These are phyloP conservation scores for Rhodotorula sp. DNA, from an alignment of 1,284 basidiomycete species.

Conservation along the genomic window DNA sequence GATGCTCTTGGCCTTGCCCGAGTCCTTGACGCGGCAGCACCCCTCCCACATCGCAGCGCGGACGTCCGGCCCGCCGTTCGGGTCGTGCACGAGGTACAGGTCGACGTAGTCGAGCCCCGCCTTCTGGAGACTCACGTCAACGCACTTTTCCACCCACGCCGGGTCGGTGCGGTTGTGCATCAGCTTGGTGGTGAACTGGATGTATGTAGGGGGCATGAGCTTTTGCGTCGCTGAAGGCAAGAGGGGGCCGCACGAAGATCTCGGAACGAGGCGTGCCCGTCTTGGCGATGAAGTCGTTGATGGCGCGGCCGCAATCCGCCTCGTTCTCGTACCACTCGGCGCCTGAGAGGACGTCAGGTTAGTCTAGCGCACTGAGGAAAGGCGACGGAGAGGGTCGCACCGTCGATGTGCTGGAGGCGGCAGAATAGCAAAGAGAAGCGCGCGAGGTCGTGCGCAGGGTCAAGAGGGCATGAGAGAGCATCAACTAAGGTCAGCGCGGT, in stretches of 20 bases:
- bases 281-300: constrained; percentile 39
- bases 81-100: constrained; percentile 75
- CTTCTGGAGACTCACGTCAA: constrained; percentile 25
- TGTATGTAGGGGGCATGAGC: not conserved
- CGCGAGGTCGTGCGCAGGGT: too few species aligned
- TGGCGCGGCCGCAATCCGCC: constrained; percentile 38
- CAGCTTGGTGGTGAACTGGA: constrained; percentile 38
- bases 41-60: constrained; percentile 41
- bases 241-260: constrained; percentile 7
- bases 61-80: constrained; percentile 48
- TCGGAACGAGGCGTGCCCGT: constrained; percentile 29
- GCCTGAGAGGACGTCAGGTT: not conserved
- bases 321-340: constrained; percentile 46
- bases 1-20: constrained; percentile 68
- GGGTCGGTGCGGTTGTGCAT: constrained; percentile 39
- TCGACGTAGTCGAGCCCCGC: constrained; percentile 62
- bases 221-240: not conserved
- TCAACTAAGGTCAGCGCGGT: not conserved
- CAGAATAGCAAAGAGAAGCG: not conserved
- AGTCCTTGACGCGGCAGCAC: constrained; percentile 57
- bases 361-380: not conserved
- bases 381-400: not conserved
- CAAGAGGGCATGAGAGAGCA: not conserved
- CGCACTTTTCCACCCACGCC: constrained; percentile 28
- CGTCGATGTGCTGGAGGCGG: constrained; percentile 21